A percentile compares a stretch with the other conserved stretches of the same genome.
These are phyloP conservation scores for Galeopsis tetrahit DNA, from an alignment of 257 asterid genomes.

Conservation along the genomic window DNA sequence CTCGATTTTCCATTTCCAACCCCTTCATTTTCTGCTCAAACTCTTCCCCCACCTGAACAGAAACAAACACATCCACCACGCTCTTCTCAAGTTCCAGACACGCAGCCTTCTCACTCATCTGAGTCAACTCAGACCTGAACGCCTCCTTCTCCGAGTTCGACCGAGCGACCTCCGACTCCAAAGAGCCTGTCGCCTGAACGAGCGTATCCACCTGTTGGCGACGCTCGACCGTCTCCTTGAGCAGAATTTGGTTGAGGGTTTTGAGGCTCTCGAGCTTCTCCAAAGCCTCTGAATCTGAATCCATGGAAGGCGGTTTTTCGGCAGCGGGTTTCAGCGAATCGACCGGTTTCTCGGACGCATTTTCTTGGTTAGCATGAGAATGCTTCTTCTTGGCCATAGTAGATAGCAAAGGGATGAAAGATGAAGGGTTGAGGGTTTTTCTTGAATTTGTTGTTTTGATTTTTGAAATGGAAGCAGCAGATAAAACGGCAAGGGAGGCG, in stretches of 20 bases:
- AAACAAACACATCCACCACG: constrained; percentile 54
- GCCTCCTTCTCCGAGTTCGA: constrained; percentile 52
- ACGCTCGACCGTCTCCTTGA: constrained; percentile 66
- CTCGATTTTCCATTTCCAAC: constrained; percentile 49
- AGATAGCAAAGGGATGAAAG: constrained; percentile 33
- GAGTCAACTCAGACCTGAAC: constrained; percentile 51
- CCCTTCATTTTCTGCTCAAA: constrained; percentile 41
- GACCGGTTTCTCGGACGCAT: constrained; percentile 31
- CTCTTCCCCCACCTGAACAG: constrained; percentile 54
- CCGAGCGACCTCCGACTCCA: constrained; percentile 57
- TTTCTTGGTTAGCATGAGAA: constrained; percentile 36
- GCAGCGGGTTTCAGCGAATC: constrained; percentile 30
- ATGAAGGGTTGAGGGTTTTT: constrained; percentile 46
- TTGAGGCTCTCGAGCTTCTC: constrained; percentile 63
- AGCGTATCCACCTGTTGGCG: constrained; percentile 74
- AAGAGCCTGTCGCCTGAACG: constrained; percentile 40
- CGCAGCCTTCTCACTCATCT: constrained; percentile 48
- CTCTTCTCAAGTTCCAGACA: constrained; percentile 60
- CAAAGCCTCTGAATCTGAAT: constrained; percentile 46
- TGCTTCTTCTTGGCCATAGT: constrained; percentile 64
- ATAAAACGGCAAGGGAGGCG: too few species aligned
- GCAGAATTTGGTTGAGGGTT: constrained; percentile 63
- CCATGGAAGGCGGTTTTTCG: constrained; percentile 39
- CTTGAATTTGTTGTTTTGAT: too few species aligned
- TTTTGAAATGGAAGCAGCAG: too few species aligned